Conservation (phyloP, 768 basidiomycete species). For the Naganishia onofrii region DNA sequence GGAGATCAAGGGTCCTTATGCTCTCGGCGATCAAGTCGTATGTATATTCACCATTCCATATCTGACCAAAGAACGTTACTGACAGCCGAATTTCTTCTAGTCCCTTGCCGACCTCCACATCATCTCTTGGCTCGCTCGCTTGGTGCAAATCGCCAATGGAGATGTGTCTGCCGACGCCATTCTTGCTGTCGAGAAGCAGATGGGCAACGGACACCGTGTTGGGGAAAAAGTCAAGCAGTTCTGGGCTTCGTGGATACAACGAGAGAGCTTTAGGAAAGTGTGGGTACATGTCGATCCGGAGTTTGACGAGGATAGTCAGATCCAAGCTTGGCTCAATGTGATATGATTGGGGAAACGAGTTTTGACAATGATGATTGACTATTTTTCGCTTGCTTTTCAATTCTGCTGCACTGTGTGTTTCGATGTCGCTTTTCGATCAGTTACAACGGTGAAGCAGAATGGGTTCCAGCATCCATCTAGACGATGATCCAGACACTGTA, state of each 20-base stretch:
- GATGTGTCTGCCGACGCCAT: constrained; percentile 43
- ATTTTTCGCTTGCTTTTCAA: neutral
- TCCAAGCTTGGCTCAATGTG: constrained; percentile 22
- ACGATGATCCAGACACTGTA: too few relatives aligned
- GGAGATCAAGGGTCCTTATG: constrained; percentile 46
- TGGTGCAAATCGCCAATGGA: constrained; percentile 64
- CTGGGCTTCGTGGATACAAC: constrained; percentile 67
- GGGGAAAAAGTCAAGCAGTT: constrained; percentile 65
- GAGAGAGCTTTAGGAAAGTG: constrained; percentile 71
- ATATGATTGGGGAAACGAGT: neutral
- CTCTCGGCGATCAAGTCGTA: constrained; percentile 68
- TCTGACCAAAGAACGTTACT: neutral
- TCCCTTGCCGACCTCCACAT: constrained; percentile 79
- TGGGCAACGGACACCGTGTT: constrained; percentile 53
- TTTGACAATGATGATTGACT: neutral
- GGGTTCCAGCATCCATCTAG: neutral
- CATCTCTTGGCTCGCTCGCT: constrained; percentile 67
- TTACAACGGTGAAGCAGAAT: constrained; percentile 6
- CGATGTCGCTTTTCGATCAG: neutral
- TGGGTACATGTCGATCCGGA: constrained; percentile 51
- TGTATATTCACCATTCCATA: constrained; percentile 24
- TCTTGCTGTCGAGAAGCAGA: constrained; percentile 56
- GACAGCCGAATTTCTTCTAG: constrained; percentile 24
- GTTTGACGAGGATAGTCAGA: constrained; percentile 16
- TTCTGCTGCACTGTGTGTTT: neutral